phyloP scores from a whole-genome alignment of 139 green algal genomes.

The Deuterostichococcus epilithicus region DNA sequence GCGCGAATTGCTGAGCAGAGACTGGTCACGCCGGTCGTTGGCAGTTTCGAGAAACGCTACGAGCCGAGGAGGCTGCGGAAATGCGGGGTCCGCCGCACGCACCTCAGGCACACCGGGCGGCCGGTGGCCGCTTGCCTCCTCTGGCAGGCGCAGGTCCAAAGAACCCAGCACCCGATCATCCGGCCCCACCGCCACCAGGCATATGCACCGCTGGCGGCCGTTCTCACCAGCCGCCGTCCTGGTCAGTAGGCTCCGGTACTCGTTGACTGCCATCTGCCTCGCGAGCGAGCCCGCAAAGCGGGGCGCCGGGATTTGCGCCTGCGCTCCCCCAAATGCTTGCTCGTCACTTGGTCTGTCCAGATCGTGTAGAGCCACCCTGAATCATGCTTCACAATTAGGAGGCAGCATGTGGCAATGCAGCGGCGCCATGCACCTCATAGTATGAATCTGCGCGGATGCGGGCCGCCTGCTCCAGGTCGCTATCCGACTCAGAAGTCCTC shows the following conservation, averaged over 20 bases:
- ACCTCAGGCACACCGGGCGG: neutral
- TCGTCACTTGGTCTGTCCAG: no score
- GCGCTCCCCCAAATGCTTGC: neutral
- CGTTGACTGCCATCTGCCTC: neutral
- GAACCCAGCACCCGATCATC: neutral
- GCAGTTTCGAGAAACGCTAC: no score
- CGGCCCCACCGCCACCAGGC: neutral
- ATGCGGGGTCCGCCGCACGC: neutral
- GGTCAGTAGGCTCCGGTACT: neutral
- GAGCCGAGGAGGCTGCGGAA: slow-evolving; percentile 4
- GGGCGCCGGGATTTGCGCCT: neutral
- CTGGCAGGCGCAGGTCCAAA: neutral
- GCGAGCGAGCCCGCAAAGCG: neutral
- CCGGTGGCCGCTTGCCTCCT: neutral
- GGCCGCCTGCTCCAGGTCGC: neutral
- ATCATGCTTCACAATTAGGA: no score
- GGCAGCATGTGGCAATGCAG: no score
- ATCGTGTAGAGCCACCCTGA: no score
- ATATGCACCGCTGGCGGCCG: neutral
- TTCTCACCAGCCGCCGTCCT: neutral
- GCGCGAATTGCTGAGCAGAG: no score
- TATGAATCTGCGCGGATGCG: neutral
- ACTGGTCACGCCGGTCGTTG: no score
- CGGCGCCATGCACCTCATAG: no score
- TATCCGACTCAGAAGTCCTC: no score